Base-by-base conservation (phyloP, 2,329 filamentous ascomycete species). In the Aspergillus ruber region DNA sequence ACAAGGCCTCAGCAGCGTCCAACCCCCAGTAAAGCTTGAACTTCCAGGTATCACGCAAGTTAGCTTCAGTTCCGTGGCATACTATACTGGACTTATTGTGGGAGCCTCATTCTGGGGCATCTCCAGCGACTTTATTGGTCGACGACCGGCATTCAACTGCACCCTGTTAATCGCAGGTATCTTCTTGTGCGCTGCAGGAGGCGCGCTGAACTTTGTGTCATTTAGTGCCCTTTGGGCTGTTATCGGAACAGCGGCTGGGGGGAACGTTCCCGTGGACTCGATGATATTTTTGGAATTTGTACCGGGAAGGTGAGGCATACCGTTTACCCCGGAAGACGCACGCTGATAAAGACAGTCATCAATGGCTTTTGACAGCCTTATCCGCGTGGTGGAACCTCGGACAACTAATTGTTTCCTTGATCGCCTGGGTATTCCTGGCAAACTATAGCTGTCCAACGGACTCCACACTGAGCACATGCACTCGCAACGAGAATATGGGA, bases 301-400 rank as follows among this genome's bases (percentile, higher is more conserved):
- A 1, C 60, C 60, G 7, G 51, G 55, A 6, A 59, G 55, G 56
- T 56, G 17, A 46, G 50, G 13, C 8, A 0, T 3, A 5, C 20
- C 4, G 6, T 3, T 5, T 7, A 21, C 2, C 25, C 18, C 6
- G 40, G 41, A 18, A 20, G 4, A 17, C 17, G 8, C 12, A 13
- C n/a, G 13, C 50, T 43, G 6, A 27, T 6, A 3, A 6, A 29
- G 12, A 40, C 13, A 59, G 57, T 39, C 59, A 63, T 38, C 59
- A 62, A 46, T 62, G 55, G 38, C 53, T 63, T 3, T 50, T 63
- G 10, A 59, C 58, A 1, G 68, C 70, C 6, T 59, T 77, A 10
- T 74, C 74, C 0, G 66, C 63, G 1, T 76, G 74, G 73, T 76
- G 73, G 74, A 73, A 72, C 29, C 38, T 77, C 10, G 73, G 74